These are phyloP conservation scores for Radiomyces spectabilis DNA, from an alignment of 192 early-diverging fungal genomes.

Conservation along the genomic window DNA sequence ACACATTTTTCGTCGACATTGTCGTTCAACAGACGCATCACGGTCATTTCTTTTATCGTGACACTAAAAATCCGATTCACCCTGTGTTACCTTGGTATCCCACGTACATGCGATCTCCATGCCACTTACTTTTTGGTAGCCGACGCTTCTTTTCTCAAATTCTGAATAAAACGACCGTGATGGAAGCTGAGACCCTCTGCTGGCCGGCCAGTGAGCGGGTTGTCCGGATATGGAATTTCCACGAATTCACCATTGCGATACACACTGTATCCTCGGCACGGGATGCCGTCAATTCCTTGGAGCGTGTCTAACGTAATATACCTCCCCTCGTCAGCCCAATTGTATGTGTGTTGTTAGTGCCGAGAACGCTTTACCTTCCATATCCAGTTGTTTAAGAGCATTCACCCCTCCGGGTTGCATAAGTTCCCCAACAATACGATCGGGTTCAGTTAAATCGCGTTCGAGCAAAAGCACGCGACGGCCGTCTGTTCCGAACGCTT, in stretches of 20 bases:
- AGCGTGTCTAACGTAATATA: constrained; percentile 53
- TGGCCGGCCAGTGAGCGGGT: constrained; percentile 38
- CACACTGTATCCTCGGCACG: constrained; percentile 80
- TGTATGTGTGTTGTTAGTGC: too few relatives aligned
- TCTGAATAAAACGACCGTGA: constrained; percentile 89
- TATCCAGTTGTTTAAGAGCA: constrained; percentile 70
- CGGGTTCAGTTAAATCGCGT: constrained; percentile 85
- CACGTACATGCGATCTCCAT: too few relatives aligned
- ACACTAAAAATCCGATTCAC: too few relatives aligned
- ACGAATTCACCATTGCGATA: constrained; percentile 47
- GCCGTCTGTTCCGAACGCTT: constrained; percentile 62
- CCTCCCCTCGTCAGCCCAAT: too few relatives aligned
- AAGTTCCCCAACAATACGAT: constrained; percentile 95
- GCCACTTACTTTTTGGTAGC: constrained; percentile 48
- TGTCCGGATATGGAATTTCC: constrained; percentile 63
- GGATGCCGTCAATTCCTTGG: constrained; percentile 79
- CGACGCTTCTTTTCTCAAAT: constrained; percentile 61
- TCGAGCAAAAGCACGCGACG: constrained; percentile 70
- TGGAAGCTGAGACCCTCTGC: constrained; percentile 78
- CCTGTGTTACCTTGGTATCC: too few relatives aligned
- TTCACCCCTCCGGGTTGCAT: constrained; percentile 90
- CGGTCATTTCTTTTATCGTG: neutral
- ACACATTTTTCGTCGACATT: constrained; percentile 38
- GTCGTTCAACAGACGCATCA: constrained; percentile 12
- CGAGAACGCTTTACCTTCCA: constrained; percentile 56